These are phyloP conservation scores for Cryptococcus sp. DNA, from an alignment of 1,284 basidiomycete genomes.

Conservation along the genomic window DNA sequence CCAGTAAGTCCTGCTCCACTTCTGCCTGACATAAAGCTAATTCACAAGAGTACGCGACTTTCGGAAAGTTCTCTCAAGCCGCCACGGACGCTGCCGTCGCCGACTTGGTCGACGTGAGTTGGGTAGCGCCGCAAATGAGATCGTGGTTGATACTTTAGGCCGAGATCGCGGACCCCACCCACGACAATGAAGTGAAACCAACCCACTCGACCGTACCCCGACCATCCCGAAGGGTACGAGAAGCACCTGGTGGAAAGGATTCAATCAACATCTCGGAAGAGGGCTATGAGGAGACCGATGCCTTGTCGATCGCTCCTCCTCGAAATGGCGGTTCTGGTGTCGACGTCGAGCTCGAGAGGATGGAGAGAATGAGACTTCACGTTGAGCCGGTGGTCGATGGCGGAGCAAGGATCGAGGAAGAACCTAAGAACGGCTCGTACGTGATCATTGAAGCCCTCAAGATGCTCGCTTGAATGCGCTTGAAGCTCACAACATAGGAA, in stretches of 20 bases:
- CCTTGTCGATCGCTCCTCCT: conserved; percentile 43
- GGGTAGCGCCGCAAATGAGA: background rate
- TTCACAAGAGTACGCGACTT: conserved; percentile 47
- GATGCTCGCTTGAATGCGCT: too few relatives aligned
- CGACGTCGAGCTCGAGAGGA: conserved; percentile 40
- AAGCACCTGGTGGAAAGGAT: conserved; percentile 44
- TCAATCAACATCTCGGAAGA: conserved; percentile 36
- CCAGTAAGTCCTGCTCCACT: conserved; percentile 24
- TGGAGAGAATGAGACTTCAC: conserved; percentile 42
- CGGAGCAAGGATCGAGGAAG: conserved; percentile 38
- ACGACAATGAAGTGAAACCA: conserved; percentile 16
- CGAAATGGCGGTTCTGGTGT: conserved; percentile 37
- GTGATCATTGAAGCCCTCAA: too few relatives aligned
- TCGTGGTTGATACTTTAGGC: conserved; percentile 21
- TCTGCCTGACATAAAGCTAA: conserved; percentile 2
- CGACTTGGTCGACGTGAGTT: conserved; percentile 45
- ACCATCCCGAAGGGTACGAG: conserved; percentile 44
- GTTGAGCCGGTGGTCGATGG: conserved; percentile 39
- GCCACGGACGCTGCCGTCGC: conserved; percentile 47
- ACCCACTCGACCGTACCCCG: conserved; percentile 32
- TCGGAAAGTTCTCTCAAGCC: conserved; percentile 43
- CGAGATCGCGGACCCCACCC: conserved; percentile 46
- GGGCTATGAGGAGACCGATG: conserved; percentile 46
- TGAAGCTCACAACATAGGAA: too few relatives aligned
- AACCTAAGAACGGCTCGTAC: conserved; percentile 6